Percentiles rank a stretch among this genome's conserved stretches.
Conservation (phyloP, 2,329 filamentous ascomycete species). For the Alternaria longipes region DNA sequence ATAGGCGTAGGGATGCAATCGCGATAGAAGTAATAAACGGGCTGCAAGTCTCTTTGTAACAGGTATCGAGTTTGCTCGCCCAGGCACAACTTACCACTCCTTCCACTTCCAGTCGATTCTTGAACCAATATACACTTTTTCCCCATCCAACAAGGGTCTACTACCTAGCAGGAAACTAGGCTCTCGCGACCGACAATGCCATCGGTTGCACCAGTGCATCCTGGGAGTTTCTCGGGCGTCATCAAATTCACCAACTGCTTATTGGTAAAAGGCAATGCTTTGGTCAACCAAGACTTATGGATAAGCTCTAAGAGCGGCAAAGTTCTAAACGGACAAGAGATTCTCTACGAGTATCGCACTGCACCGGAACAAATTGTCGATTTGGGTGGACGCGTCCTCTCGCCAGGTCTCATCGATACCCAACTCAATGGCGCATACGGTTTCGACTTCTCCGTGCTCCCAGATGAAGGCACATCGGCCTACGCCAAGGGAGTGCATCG, state of each 20-base stretch:
- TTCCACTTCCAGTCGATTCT: constrained; percentile 30
- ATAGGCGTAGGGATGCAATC: constrained; percentile 12
- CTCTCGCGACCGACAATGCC: constrained; percentile 45
- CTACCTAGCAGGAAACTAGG: neutral
- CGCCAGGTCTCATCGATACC: constrained; percentile 87
- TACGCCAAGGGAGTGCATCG: constrained; percentile 78
- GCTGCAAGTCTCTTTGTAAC: constrained; percentile 21
- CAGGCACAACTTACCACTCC: constrained; percentile 24
- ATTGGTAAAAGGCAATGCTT: constrained; percentile 71
- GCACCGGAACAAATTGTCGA: constrained; percentile 80
- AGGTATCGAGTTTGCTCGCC: constrained; percentile 44
- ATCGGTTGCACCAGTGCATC: constrained; percentile 45
- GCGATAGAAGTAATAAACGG: constrained; percentile 35
- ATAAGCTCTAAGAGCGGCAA: constrained; percentile 83
- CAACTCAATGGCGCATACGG: constrained; percentile 93
- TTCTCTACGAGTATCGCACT: constrained; percentile 72
- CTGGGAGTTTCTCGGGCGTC: constrained; percentile 59
- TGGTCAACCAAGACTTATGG: constrained; percentile 86
- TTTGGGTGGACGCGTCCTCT: constrained; percentile 81
- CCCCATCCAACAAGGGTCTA: neutral
- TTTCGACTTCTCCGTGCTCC: constrained; percentile 86
- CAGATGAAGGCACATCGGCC: constrained; percentile 64
- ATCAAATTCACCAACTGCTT: constrained; percentile 92
- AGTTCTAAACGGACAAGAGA: constrained; percentile 75
- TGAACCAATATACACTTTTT: neutral